Percentiles rank a stretch among this genome's conserved stretches.
Evolutionary conservation across 202 grass and related monocot genomes (phyloP).

Genomic region (Thinopyrum obtusiflorum): DNA sequence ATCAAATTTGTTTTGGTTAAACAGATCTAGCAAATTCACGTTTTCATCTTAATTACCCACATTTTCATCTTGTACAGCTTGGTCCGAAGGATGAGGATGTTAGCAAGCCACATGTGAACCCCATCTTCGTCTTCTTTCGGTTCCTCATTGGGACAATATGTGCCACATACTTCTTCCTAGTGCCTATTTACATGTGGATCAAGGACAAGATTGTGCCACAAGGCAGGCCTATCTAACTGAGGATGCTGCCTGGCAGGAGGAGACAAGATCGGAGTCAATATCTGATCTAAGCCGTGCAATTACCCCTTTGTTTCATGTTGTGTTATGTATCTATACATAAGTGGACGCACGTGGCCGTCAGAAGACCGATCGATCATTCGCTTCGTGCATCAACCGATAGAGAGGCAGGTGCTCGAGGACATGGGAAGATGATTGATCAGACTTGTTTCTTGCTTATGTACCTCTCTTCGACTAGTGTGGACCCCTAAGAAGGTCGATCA

Average conservation of each 20-base stretch:
- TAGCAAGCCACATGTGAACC: slow-evolving; percentile 43
- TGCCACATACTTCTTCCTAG: slow-evolving; percentile 14
- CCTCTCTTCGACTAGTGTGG: too few species aligned
- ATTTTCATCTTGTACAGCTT: slow-evolving; percentile 43
- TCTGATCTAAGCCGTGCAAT: not conserved
- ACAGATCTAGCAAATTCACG: not conserved
- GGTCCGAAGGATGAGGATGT: slow-evolving; percentile 63
- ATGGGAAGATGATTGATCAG: too few species aligned
- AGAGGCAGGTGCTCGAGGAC: too few species aligned
- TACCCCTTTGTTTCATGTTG: not conserved
- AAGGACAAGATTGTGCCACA: slow-evolving; percentile 40
- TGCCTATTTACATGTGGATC: slow-evolving; percentile 78
- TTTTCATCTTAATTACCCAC: too few species aligned
- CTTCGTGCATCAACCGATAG: too few species aligned
- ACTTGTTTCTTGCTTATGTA: too few species aligned
- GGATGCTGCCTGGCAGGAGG: not conserved
- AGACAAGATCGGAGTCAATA: not conserved
- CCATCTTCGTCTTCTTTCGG: slow-evolving; percentile 48
- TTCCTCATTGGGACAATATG: slow-evolving; percentile 43
- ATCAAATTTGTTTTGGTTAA: not conserved
- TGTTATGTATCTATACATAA: not conserved
- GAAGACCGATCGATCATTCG: too few species aligned
- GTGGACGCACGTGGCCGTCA: too few species aligned
- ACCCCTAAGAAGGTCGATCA: too few species aligned
- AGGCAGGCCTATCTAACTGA: not conserved